A percentile compares a stretch with the other conserved stretches of the same genome.
Conservation (phyloP, 345 rosid species). For the Eucalyptus rudis region DNA sequence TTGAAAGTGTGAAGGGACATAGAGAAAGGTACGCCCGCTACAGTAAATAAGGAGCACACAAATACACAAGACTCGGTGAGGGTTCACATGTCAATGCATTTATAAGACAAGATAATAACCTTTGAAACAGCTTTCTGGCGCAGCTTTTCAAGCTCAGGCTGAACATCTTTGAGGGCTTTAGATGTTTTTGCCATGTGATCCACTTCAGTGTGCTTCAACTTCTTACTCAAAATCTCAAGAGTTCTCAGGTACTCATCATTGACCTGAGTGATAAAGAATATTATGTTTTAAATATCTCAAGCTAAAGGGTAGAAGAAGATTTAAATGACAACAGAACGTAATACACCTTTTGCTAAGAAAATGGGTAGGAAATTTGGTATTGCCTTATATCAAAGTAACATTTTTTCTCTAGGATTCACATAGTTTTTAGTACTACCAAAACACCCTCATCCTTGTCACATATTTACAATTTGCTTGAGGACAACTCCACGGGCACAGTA, state of each 20-base stretch:
- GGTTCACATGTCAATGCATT: not conserved
- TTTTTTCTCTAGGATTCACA: not conserved
- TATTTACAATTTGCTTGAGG: not conserved
- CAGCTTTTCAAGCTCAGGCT: slow-evolving; percentile 95
- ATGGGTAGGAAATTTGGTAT: not conserved
- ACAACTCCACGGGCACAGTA: not conserved
- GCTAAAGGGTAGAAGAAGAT: slow-evolving; percentile 1
- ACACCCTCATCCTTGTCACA: not conserved
- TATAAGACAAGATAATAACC: slow-evolving; percentile 22
- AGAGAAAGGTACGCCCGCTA: not conserved
- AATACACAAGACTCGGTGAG: not conserved
- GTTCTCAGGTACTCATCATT: slow-evolving; percentile 86
- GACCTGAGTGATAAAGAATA: slow-evolving; percentile 40
- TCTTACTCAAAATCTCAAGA: slow-evolving; percentile 86
- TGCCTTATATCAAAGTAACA: not conserved
- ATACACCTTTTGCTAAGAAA: not conserved
- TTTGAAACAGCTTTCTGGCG: slow-evolving; percentile 92
- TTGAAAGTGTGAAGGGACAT: not conserved
- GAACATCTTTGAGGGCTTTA: slow-evolving; percentile 91
- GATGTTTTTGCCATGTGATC: slow-evolving; percentile 73
- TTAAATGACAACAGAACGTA: not conserved
- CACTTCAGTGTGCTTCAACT: slow-evolving; percentile 70
- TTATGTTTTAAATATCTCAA: not conserved
- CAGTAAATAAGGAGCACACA: not conserved
- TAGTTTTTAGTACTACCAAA: not conserved